phyloP scores from a whole-genome alignment of 106 monocot species.

The Acanthochlamys bracteata region DNA sequence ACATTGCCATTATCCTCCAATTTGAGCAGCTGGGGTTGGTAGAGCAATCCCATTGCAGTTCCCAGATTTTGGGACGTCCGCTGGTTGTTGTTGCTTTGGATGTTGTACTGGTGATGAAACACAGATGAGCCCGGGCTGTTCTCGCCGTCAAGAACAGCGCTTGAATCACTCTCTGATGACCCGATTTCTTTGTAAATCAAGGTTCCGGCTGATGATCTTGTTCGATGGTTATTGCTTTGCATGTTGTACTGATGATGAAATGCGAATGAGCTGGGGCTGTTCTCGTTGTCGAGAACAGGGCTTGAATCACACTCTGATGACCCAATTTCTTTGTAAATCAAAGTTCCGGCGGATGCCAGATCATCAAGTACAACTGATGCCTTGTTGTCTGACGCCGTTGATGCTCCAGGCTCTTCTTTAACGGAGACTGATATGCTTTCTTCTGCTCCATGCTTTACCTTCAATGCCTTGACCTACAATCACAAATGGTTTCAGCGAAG shows the following conservation, averaged over 20 bases:
- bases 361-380: not conserved
- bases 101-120: too few relatives aligned
- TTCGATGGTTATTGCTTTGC: too few relatives aligned
- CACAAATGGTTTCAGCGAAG: too few relatives aligned
- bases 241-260: not conserved
- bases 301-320: constrained; percentile 55
- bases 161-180: constrained; percentile 52
- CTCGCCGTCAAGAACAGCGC: constrained; percentile 37
- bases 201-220: not conserved
- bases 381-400: not conserved
- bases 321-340: constrained; percentile 25
- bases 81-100: not conserved
- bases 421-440: not conserved
- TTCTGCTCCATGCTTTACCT: constrained; percentile 14
- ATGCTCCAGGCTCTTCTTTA: constrained; percentile 10
- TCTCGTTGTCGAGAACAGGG: constrained; percentile 34
- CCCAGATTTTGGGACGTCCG: not conserved
- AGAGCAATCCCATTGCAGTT: not conserved
- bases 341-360: not conserved
- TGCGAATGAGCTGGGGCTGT: constrained; percentile 4
- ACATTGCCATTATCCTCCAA: not conserved
- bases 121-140: constrained; percentile 6
- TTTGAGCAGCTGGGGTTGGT: not conserved
- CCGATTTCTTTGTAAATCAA: constrained; percentile 26
- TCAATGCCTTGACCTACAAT: constrained; percentile 34